Conservation (phyloP, 2,329 filamentous ascomycete genomes). For the Hirsutella rhossiliensis region DNA sequence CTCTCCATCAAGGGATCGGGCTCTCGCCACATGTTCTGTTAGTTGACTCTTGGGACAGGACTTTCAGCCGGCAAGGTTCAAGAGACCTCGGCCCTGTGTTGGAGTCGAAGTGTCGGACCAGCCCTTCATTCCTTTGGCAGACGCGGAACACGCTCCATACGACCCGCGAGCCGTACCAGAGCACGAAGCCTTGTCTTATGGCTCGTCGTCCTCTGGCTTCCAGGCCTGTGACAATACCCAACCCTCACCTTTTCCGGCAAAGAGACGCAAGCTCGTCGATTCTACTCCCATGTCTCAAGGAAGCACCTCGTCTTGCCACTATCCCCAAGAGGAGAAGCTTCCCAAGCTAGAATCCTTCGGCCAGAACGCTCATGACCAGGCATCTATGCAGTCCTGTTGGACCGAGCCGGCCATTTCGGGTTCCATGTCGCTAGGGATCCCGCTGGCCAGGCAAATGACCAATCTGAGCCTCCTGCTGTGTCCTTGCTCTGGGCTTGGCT, state of each 20-base stretch:
- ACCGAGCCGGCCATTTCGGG: slow-evolving; percentile 8
- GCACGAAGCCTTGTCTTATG: slow-evolving; percentile 17
- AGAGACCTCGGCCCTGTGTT: slow-evolving; percentile 15
- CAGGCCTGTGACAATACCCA: slow-evolving; percentile 16
- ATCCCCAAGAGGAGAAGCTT: slow-evolving; percentile 19
- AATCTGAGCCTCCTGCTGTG: slow-evolving; percentile 17
- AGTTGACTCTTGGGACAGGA: slow-evolving; percentile 24
- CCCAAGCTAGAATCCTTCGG: slow-evolving; percentile 8
- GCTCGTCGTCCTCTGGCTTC: slow-evolving; percentile 15
- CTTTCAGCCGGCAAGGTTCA: slow-evolving; percentile 15
- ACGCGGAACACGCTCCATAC: slow-evolving; percentile 13
- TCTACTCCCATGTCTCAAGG: slow-evolving; percentile 18
- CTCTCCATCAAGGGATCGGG: slow-evolving; percentile 2
- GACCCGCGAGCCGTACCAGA: slow-evolving; percentile 15
- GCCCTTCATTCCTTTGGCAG: slow-evolving; percentile 8
- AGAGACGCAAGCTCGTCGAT: slow-evolving; percentile 18
- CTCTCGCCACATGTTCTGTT: not conserved
- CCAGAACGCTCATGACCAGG: slow-evolving; percentile 9
- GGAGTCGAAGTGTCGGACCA: slow-evolving; percentile 12
- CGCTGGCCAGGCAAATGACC: slow-evolving; percentile 16
- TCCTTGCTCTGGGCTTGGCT: slow-evolving; percentile 17
- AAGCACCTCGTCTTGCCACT: slow-evolving; percentile 10
- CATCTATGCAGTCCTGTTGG: slow-evolving; percentile 10
- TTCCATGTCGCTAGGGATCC: slow-evolving; percentile 12
- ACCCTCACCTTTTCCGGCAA: slow-evolving; percentile 13